Evolutionary conservation across 306 rosid genomes (phyloP).

Genomic region (Vigna nakashimae): DNA sequence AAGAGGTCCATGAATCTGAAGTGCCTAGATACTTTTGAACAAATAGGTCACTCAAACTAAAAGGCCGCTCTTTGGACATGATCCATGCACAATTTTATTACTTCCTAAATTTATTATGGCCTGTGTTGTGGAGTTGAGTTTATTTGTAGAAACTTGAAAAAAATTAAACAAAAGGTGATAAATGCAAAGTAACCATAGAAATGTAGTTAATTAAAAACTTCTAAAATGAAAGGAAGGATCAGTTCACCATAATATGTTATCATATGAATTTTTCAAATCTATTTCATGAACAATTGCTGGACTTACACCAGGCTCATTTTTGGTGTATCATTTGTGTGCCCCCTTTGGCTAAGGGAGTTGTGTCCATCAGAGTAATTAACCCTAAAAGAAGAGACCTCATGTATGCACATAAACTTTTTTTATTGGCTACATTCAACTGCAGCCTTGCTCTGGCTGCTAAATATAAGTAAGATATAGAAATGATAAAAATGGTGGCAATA

Average conservation of each 20-base stretch:
- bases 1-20: background rate
- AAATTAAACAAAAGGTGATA: background rate
- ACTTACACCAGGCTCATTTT: too few species aligned
- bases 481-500: conserved; percentile 5
- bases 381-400: conserved; percentile 1
- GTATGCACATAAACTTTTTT: background rate
- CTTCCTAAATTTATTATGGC: conserved; percentile 4
- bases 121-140: conserved; percentile 14
- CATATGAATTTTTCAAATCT: too few species aligned
- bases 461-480: conserved; percentile 1
- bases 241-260: too few species aligned
- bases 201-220: background rate
- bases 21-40: background rate
- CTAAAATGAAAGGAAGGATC: conserved; percentile 1
- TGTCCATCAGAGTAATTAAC: background rate
- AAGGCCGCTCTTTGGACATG: background rate
- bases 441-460: conserved; percentile 19
- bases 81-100: background rate
- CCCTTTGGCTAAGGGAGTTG: conserved; percentile 11
- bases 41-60: background rate
- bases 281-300: too few species aligned
- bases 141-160: background rate
- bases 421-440: conserved; percentile 29
- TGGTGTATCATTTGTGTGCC: conserved; percentile 18
- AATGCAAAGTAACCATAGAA: conserved; percentile 2